Percentiles rank a stretch among this genome's conserved stretches.
Conservation (phyloP, 1,139 yeast species). For the Scheffersomyces quercinus region DNA sequence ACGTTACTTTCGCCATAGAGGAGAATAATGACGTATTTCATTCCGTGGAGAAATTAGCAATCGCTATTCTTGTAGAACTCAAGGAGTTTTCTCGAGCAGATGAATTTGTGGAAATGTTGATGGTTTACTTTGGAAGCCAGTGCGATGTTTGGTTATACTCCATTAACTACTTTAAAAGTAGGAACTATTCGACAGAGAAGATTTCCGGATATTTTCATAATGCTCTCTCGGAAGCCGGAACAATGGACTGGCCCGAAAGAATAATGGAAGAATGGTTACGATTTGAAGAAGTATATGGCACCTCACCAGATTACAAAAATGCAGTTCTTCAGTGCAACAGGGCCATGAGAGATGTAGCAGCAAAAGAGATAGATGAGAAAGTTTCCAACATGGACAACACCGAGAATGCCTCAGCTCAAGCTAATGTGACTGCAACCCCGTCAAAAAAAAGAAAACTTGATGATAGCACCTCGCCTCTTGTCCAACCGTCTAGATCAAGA, state of each 20-base stretch:
- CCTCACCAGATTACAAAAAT: slow-evolving; percentile 18
- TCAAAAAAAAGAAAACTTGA: slow-evolving; percentile 3
- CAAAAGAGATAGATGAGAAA: slow-evolving; percentile 6
- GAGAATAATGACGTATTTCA: slow-evolving; percentile 36
- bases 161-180: slow-evolving; percentile 34
- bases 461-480: not conserved
- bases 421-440: not conserved
- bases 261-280: slow-evolving; percentile 47
- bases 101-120: slow-evolving; percentile 24
- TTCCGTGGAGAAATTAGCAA: slow-evolving; percentile 41
- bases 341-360: slow-evolving; percentile 11
- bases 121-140: slow-evolving; percentile 28
- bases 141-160: slow-evolving; percentile 53
- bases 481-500: slow-evolving; percentile 43
- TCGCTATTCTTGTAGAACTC: slow-evolving; percentile 28
- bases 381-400: not conserved
- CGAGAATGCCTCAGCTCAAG: slow-evolving; percentile 1
- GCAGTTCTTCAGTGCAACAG: slow-evolving; percentile 23
- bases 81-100: slow-evolving; percentile 29
- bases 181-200: slow-evolving; percentile 14
- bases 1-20: slow-evolving; percentile 22
- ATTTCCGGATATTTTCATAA: slow-evolving; percentile 28
- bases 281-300: slow-evolving; percentile 41
- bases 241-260: slow-evolving; percentile 54
- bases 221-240: slow-evolving; percentile 28